Evolutionary conservation across 2,329 filamentous ascomycete species (phyloP), one percentile per base, ranked within the genome.

Genomic region (Boeremia exigua): DNA sequence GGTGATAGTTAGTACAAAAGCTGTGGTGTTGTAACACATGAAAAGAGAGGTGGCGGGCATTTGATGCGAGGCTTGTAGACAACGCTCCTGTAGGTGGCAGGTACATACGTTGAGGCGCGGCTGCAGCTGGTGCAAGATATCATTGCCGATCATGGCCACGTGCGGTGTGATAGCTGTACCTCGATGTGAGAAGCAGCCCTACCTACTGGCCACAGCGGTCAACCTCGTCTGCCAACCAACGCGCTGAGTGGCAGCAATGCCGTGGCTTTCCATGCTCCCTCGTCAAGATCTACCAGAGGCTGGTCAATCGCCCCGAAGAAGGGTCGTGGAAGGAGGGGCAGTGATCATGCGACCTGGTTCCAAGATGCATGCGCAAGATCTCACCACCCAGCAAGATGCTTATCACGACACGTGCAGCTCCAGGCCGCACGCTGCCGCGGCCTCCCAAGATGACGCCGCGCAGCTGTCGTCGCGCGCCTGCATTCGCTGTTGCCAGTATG

Each of bases 281-380:
- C 61, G 65, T 70, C 15, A 39, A 53, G 49, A 53, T 66, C 65
- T 63, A 63, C 14, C 39, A 56, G 49, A 57, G 58, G 58, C 60
- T 62, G 61, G 54, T 58, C 60, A 52, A 63, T 59, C 52, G 46
- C 23, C 42, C 49, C 43, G 42, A 52, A 32, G 58, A 60, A 55
- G 54, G 56, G 59, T 54, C 48, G 53, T 15, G 36, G 43, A 60
- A 61, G 56, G 64, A 67, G 65, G 64, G 65, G 65, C 64, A 62
- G 44, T 50, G 66, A 62, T 71, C 68, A 68, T 66, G 63, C 59
- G 67, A 67, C 63, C 67, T 50, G 48, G 38, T 53, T 51, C 58
- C 60, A 56, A 51, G 48, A 54, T 43, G 38, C 10, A 52, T 48
- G 28, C 34, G 54, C 47, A 49, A 49, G 37, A 57, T 48, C 48